A percentile compares a stretch with the other conserved stretches of the same genome.
phyloP scores from a whole-genome alignment of 306 rosid genomes.

The Sphenostylis stenocarpa region DNA sequence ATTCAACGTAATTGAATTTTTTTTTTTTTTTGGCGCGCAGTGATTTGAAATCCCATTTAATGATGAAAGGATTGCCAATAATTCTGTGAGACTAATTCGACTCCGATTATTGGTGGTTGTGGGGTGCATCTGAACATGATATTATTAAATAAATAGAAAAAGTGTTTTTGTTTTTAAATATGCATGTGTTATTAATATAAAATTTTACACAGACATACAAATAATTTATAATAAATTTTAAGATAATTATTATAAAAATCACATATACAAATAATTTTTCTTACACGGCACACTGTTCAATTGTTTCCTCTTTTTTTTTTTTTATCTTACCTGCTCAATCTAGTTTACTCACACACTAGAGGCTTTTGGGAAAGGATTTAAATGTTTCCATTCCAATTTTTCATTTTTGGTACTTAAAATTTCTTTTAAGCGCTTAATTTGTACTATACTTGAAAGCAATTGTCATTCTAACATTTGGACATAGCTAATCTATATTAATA shows the following conservation, averaged over 20 bases:
- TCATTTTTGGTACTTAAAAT: too few species aligned
- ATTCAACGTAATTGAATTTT: too few species aligned
- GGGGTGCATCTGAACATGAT: background rate
- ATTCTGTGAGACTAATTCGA: background rate
- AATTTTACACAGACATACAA: background rate
- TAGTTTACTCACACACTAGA: too few species aligned
- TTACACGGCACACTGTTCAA: background rate
- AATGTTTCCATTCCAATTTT: too few species aligned
- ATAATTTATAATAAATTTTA: too few species aligned
- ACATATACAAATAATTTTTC: background rate
- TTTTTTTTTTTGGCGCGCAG: too few species aligned
- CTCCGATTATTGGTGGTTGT: background rate
- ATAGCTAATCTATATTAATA: background rate
- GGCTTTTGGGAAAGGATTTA: too few species aligned
- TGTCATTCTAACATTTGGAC: background rate
- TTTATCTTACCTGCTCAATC: background rate
- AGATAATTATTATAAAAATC: too few species aligned
- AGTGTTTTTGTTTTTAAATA: too few species aligned
- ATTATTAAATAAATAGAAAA: too few species aligned
- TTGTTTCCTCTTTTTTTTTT: background rate
- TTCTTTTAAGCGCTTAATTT: too few species aligned
- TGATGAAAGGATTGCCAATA: background rate
- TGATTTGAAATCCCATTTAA: background rate
- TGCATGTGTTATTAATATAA: background rate
- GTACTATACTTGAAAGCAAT: too few species aligned